Conservation (phyloP, 2,329 filamentous ascomycete genomes). For the Colletotrichum liriopes region DNA sequence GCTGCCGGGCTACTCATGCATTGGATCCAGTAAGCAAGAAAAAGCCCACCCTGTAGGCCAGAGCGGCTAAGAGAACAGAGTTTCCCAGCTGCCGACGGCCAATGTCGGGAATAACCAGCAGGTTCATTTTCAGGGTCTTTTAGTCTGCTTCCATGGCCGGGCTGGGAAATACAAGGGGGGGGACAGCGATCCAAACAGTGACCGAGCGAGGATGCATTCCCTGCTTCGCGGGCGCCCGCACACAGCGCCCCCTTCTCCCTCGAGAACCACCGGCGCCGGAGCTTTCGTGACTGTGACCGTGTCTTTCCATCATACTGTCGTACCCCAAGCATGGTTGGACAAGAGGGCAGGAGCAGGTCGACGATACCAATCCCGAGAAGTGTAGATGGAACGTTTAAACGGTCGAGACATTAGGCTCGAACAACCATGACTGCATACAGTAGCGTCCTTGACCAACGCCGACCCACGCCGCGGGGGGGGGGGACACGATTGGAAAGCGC, state of each 20-base stretch:
- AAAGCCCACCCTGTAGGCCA: not conserved
- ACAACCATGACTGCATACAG: not conserved
- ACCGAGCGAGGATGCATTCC: not conserved
- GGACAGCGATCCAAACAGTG: conserved; percentile 8
- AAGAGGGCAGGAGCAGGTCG: not conserved
- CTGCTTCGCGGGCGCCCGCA: not conserved
- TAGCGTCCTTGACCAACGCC: not conserved
- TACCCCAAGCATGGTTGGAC: not conserved
- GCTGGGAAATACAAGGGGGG: not conserved
- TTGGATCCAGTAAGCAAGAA: conserved; percentile 6
- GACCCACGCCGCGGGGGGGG: not conserved
- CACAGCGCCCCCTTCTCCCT: not conserved
- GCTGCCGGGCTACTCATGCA: conserved; percentile 5
- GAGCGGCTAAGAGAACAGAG: conserved; percentile 17
- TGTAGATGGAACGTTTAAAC: not conserved
- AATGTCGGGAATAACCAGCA: conserved; percentile 8
- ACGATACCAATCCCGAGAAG: not conserved
- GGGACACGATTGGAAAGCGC: not conserved
- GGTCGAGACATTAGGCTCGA: not conserved
- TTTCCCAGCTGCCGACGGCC: conserved; percentile 3
- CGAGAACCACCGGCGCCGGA: not conserved
- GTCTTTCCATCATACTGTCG: not conserved
- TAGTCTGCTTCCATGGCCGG: not conserved
- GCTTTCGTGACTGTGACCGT: not conserved
- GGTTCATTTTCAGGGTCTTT: not conserved